Evolutionary conservation across 352 stramenopile species (phyloP).

Genomic region (Phytopythium vexans): DNA sequence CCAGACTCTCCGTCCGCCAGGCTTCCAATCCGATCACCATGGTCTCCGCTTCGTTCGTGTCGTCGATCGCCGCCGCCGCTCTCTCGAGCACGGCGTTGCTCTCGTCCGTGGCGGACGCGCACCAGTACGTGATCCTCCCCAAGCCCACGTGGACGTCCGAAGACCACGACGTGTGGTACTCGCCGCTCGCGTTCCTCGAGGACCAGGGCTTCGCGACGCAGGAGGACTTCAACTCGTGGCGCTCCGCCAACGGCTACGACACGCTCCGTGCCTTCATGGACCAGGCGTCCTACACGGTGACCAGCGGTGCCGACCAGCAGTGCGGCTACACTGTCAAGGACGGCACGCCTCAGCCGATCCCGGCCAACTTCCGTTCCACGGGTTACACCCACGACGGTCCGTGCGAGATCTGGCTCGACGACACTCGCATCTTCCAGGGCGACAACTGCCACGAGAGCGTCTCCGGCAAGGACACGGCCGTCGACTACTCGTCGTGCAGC

Average conservation of each 20-base stretch:
- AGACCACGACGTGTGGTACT: slow-evolving; percentile 32
- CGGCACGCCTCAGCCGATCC: slow-evolving; percentile 28
- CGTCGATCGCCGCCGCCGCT: slow-evolving; percentile 14
- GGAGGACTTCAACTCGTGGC: slow-evolving; percentile 37
- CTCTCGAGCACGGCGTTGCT: slow-evolving; percentile 19
- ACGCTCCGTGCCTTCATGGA: slow-evolving; percentile 44
- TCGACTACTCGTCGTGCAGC: slow-evolving; percentile 31
- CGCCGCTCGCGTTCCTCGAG: slow-evolving; percentile 44
- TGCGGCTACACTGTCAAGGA: slow-evolving; percentile 27
- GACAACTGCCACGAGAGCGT: slow-evolving; percentile 33
- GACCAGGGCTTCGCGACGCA: slow-evolving; percentile 37
- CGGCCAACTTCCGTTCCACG: slow-evolving; percentile 29
- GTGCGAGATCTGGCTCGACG: slow-evolving; percentile 39
- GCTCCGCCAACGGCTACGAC: slow-evolving; percentile 31
- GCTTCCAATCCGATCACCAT: not conserved
- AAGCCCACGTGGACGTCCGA: slow-evolving; percentile 33
- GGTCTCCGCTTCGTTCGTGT: slow-evolving; percentile 12
- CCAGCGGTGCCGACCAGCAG: slow-evolving; percentile 23
- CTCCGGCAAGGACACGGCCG: slow-evolving; percentile 17
- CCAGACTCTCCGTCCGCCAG: not conserved
- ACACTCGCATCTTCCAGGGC: slow-evolving; percentile 24
- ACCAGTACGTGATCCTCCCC: slow-evolving; percentile 36
- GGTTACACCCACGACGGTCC: slow-evolving; percentile 40
- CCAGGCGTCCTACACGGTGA: slow-evolving; percentile 29
- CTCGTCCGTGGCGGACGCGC: slow-evolving; percentile 15